Evolutionary conservation across 192 early-diverging fungal genomes (phyloP).

Genomic region (Coemansia sp.): DNA sequence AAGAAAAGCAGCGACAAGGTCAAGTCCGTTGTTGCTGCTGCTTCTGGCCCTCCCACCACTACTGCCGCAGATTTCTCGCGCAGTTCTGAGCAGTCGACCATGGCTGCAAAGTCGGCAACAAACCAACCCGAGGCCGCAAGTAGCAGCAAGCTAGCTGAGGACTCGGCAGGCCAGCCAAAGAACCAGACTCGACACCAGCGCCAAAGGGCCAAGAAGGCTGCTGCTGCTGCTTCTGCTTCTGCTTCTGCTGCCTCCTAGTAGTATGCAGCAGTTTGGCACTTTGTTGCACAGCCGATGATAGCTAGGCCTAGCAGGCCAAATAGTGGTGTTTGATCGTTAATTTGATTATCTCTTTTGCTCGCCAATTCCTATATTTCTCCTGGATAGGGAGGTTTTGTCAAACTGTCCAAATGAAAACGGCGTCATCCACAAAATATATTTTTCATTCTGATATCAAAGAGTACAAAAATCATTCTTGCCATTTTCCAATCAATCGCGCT

Average conservation of each 20-base stretch:
- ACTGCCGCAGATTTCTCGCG: too few relatives aligned
- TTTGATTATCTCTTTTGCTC: not conserved
- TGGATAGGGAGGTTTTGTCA: too few relatives aligned
- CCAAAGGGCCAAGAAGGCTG: constrained; percentile 34
- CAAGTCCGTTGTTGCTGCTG: constrained; percentile 1
- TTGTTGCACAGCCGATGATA: too few relatives aligned
- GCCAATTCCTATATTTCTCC: not conserved
- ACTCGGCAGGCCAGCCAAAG: constrained; percentile 1
- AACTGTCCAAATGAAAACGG: too few relatives aligned
- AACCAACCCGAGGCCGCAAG: not conserved
- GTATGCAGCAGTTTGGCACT: too few relatives aligned
- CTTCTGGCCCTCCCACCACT: not conserved
- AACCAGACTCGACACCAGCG: constrained; percentile 37
- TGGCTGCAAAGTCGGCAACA: not conserved
- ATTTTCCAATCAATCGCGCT: not conserved
- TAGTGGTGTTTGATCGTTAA: not conserved
- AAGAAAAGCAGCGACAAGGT: constrained; percentile 17
- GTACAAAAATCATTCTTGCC: not conserved
- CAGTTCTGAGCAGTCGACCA: not conserved
- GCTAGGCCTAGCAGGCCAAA: too few relatives aligned
- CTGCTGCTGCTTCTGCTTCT: not conserved
- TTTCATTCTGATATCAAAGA: too few relatives aligned
- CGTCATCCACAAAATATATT: too few relatives aligned
- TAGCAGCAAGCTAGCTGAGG: not conserved
- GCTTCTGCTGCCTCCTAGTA: not conserved